These are phyloP conservation scores for Tuber borchii DNA, from an alignment of 495 filamentous ascomycete genomes.

Conservation along the genomic window DNA sequence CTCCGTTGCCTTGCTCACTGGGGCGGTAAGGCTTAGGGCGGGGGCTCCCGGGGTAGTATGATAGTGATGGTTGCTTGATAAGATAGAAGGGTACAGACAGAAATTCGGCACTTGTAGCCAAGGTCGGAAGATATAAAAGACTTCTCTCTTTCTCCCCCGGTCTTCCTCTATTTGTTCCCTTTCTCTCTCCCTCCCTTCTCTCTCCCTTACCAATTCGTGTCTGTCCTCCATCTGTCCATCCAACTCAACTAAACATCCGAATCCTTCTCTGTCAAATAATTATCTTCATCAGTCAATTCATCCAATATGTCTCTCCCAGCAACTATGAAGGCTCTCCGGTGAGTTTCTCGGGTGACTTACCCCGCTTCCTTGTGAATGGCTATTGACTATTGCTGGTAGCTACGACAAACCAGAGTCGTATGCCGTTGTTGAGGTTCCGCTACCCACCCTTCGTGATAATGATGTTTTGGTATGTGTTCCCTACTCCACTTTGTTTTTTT, in stretches of 20 bases:
- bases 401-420: constrained; percentile 59
- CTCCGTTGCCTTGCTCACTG: background rate
- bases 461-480: constrained; percentile 51
- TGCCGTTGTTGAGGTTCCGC: constrained; percentile 54
- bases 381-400: constrained; percentile 43
- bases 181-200: constrained; percentile 11
- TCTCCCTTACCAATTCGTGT: constrained; percentile 9
- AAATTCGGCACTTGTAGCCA: background rate
- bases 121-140: background rate
- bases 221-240: constrained; percentile 6
- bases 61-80: background rate
- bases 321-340: constrained; percentile 59
- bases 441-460: constrained; percentile 55
- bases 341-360: constrained; percentile 34
- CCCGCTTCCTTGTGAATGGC: background rate
- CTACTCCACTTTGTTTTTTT: background rate
- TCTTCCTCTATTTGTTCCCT: background rate
- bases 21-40: background rate
- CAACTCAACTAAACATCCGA: constrained; percentile 2
- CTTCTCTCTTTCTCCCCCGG: background rate
- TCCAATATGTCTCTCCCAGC: constrained; percentile 46
- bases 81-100: background rate
- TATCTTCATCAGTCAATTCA: constrained; percentile 3
- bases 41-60: background rate
- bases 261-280: constrained; percentile 4